Evolutionary conservation across 768 basidiomycete species (phyloP).

Genomic region (Rhizopogon roseolus): DNA sequence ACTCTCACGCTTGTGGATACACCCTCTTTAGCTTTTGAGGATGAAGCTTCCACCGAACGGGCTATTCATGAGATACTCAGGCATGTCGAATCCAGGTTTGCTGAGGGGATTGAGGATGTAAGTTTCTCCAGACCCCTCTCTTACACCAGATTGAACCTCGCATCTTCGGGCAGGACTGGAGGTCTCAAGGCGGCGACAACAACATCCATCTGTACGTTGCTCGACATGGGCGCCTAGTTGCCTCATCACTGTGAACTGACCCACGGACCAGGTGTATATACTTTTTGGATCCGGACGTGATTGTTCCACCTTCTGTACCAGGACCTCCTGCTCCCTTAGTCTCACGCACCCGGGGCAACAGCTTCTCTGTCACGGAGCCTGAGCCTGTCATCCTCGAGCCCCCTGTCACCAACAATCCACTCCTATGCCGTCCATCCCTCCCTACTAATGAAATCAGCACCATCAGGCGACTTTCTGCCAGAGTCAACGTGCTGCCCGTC

Average conservation of each 20-base stretch:
- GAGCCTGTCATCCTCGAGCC: slow-evolving; percentile 80
- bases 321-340: slow-evolving; percentile 64
- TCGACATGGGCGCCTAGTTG: slow-evolving; percentile 25
- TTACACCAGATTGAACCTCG: slow-evolving; percentile 17
- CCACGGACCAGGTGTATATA: slow-evolving; percentile 65
- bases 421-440: slow-evolving; percentile 61
- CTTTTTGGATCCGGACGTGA: slow-evolving; percentile 81
- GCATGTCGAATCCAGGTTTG: slow-evolving; percentile 68
- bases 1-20: slow-evolving; percentile 77
- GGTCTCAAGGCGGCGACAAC: slow-evolving; percentile 63
- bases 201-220: slow-evolving; percentile 73
- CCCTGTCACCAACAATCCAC: slow-evolving; percentile 68
- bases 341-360: slow-evolving; percentile 63
- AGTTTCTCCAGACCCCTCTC: slow-evolving; percentile 31
- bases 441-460: slow-evolving; percentile 68
- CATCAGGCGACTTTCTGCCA: slow-evolving; percentile 73
- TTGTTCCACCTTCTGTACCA: slow-evolving; percentile 66
- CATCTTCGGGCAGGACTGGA: slow-evolving; percentile 53
- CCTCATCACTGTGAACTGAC: slow-evolving; percentile 14
- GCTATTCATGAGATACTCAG: slow-evolving; percentile 62
- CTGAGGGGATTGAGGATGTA: slow-evolving; percentile 74
- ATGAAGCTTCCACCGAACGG: slow-evolving; percentile 61
- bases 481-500: slow-evolving; percentile 87
- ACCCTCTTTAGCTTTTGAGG: slow-evolving; percentile 71
- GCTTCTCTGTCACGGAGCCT: slow-evolving; percentile 65